phyloP scores from a whole-genome alignment of 2,329 filamentous ascomycete genomes.

The Aspergillus oerlinghausenensis region DNA sequence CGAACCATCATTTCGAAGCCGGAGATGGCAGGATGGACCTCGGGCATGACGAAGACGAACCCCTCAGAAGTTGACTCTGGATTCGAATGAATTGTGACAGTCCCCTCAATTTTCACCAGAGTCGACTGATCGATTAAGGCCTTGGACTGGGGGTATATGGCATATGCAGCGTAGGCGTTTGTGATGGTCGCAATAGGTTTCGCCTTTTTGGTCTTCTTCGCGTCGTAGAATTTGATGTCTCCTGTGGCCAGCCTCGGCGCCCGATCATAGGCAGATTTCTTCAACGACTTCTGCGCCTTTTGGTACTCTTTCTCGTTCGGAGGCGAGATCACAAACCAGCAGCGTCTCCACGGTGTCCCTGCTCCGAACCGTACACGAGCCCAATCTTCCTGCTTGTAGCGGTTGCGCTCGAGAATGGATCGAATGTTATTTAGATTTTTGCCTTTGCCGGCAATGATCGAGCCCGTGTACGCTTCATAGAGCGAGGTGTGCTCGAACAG shows the following conservation, averaged over 20 bases:
- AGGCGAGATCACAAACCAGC: conserved; percentile 91
- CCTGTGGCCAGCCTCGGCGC: conserved; percentile 69
- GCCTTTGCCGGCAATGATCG: conserved; percentile 90
- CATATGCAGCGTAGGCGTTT: conserved; percentile 87
- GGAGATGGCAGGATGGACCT: conserved; percentile 82
- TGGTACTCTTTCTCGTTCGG: conserved; percentile 89
- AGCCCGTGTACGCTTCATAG: conserved; percentile 95
- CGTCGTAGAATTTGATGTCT: conserved; percentile 91
- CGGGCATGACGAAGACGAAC: conserved; percentile 97
- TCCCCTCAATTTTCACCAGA: conserved; percentile 86
- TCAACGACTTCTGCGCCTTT: conserved; percentile 75
- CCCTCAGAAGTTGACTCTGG: conserved; percentile 78
- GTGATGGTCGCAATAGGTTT: conserved; percentile 86
- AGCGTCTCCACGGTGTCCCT: conserved; percentile 91
- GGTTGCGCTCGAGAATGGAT: conserved; percentile 76
- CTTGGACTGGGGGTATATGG: conserved; percentile 93
- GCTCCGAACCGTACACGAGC: conserved; percentile 91
- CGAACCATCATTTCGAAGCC: conserved; percentile 95
- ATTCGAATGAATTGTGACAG: conserved; percentile 78
- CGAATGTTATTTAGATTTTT: conserved; percentile 86
- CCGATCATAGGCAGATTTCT: conserved; percentile 77
- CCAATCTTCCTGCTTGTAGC: conserved; percentile 82
- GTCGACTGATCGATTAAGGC: conserved; percentile 92
- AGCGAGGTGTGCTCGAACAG: conserved; percentile 92
- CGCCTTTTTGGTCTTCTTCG: conserved; percentile 88